Base-by-base conservation (phyloP, 768 basidiomycete species). In the Boletus pseudo-olivaceus region DNA sequence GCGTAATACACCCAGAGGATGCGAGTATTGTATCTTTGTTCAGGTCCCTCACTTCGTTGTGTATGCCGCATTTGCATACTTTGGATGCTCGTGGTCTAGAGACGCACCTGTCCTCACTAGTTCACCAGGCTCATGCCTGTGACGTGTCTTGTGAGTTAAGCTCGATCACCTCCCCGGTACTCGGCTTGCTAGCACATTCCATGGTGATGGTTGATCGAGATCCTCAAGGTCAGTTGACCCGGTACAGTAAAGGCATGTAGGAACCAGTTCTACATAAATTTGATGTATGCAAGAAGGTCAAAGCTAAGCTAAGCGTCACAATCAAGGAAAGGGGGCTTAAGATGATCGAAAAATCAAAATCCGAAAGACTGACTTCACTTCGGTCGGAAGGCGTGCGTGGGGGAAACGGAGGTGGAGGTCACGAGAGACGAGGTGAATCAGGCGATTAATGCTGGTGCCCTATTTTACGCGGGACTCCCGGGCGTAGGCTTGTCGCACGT, bases 401-500 rank as follows among this genome's bases (percentile, higher is more conserved):
- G 49, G 60, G 53, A 17, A 62, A 57, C 0, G 68, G 50, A 8
- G 40, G 60, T 5, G 75, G 78, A 26, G 72, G 72, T 4, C 23
- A 2, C 23, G 23, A 23, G 23, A 4, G 7, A 58, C 48, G 37
- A 76, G 70, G 20, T 70, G 67, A n/a, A n/a, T n/a, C n/a, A n/a
- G n/a, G n/a, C n/a, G n/a, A 42, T 72, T 68, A 7, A 3, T 17
- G 3, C 29, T 46, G 15, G 54, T 32, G 11, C 67, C 54, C n/a
- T 77, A 76, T 50, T 66, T 67, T 0, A 58, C 40, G n/a, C 70
- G 68, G 7, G 60, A 72, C 56, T 91, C 87, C 34, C 80, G 78
- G 14, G 82, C 82, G 65, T 89, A 81, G 0, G 90, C 90, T 67
- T 90, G 87, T 41, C 93, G 82, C 26, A 90, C 83, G 63, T 92